These are phyloP conservation scores for Lecanosticta acicola DNA, from an alignment of 2,329 filamentous ascomycete genomes.

Conservation along the genomic window DNA sequence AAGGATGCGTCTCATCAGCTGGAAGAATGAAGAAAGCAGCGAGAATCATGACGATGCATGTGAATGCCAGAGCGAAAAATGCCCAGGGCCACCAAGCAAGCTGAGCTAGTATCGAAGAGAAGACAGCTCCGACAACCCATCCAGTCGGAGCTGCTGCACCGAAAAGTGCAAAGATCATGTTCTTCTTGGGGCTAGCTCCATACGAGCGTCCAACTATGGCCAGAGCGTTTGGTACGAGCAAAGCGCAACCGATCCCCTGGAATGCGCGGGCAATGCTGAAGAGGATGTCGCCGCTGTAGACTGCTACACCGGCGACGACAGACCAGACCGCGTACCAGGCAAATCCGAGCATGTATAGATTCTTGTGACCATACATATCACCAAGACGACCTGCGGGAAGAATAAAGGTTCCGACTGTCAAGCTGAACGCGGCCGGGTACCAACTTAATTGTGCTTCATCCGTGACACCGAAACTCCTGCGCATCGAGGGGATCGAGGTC, in stretches of 20 bases:
- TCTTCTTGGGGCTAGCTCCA: conserved; percentile 34
- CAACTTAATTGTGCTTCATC: conserved; percentile 39
- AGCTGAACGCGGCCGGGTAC: conserved; percentile 38
- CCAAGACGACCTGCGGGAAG: conserved; percentile 39
- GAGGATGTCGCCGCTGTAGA: conserved; percentile 29
- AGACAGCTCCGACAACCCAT: conserved; percentile 56
- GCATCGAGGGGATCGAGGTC: no score
- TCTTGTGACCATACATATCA: conserved; percentile 37
- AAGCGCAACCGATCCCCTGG: conserved; percentile 35
- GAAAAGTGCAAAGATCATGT: conserved; percentile 35
- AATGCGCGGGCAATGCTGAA: conserved; percentile 32
- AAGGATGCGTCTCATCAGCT: conserved; percentile 6
- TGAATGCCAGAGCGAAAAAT: conserved; percentile 47
- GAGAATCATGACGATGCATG: conserved; percentile 15
- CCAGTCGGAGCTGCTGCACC: conserved; percentile 52
- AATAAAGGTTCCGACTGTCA: conserved; percentile 41
- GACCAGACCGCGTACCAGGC: conserved; percentile 38
- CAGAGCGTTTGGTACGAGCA: conserved; percentile 31
- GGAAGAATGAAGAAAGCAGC: conserved; percentile 21
- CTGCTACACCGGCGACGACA: conserved; percentile 30
- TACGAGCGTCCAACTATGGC: conserved; percentile 33
- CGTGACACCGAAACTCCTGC: conserved; percentile 37
- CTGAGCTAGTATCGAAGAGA: conserved; percentile 54
- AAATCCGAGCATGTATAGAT: conserved; percentile 55
- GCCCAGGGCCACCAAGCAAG: conserved; percentile 60